These are phyloP conservation scores for Pseudoscleropodium purum DNA, from an alignment of 225 moss, liverwort and hornwort genomes.

Conservation along the genomic window DNA sequence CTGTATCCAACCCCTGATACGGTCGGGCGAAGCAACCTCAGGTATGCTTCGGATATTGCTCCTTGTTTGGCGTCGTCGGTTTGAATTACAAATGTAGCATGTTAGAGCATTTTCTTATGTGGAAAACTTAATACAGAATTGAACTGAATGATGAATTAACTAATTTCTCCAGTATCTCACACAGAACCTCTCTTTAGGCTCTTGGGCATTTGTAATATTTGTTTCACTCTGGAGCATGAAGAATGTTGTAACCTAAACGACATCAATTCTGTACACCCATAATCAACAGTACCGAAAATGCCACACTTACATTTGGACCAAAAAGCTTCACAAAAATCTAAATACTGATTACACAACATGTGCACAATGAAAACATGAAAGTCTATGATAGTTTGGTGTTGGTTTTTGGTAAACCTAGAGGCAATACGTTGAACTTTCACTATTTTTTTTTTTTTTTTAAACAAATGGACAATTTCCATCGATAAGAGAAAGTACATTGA, in stretches of 20 bases:
- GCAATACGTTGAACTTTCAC: background rate
- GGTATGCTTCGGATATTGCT: background rate
- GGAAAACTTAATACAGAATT: background rate
- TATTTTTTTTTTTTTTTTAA: no score
- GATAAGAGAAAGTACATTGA: no score
- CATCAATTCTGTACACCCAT: background rate
- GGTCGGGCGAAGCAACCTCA: background rate
- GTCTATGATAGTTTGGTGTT: background rate
- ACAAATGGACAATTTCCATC: no score
- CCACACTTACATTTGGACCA: background rate
- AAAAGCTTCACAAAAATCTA: fast-evolving
- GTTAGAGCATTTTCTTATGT: background rate
- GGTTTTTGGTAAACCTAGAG: background rate
- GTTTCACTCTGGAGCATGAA: background rate
- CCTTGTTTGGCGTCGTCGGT: background rate
- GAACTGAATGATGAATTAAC: background rate
- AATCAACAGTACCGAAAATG: background rate
- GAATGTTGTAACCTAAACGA: background rate
- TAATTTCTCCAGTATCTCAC: background rate
- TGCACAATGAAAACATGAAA: background rate
- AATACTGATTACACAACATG: fast-evolving
- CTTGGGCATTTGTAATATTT: no score
- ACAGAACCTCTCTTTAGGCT: background rate
- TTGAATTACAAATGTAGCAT: background rate
- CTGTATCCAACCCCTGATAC: background rate